These are phyloP conservation scores for Microbotryum saponariae DNA, from an alignment of 1,284 basidiomycete species.

Conservation along the genomic window DNA sequence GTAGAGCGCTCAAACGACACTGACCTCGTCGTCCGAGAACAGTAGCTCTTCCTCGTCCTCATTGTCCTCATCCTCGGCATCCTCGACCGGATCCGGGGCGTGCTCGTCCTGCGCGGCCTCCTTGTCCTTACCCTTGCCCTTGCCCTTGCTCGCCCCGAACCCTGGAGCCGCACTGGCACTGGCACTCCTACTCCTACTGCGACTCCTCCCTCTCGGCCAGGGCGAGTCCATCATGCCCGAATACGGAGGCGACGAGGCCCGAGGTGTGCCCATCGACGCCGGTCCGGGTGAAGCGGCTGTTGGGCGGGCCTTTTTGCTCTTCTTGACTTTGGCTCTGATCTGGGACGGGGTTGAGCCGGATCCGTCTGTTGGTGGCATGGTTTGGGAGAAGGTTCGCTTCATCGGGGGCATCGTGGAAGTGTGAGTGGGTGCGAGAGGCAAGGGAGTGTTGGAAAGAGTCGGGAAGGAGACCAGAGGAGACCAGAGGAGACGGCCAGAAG, in stretches of 20 bases:
- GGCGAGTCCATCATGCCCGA: neutral
- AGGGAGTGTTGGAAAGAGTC: neutral
- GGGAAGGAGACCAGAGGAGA: neutral
- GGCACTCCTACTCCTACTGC: constrained; percentile 13
- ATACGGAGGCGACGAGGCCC: constrained; percentile 5
- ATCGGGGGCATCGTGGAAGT: neutral
- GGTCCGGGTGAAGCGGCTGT: neutral
- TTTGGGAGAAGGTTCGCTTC: constrained; percentile 12
- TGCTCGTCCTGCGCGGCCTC: constrained; percentile 33
- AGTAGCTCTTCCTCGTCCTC: constrained; percentile 40
- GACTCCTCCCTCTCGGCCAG: neutral
- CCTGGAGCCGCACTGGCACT: constrained; percentile 12
- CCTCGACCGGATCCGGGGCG: constrained; percentile 36
- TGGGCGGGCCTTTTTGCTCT: constrained; percentile 3
- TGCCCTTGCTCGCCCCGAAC: constrained; percentile 34
- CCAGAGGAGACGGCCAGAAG: neutral
- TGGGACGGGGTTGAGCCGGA: neutral
- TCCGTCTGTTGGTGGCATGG: constrained; percentile 7
- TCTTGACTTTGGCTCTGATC: constrained; percentile 6
- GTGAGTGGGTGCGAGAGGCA: neutral
- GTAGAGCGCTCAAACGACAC: neutral
- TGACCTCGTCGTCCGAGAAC: constrained; percentile 36
- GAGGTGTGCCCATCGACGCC: neutral
- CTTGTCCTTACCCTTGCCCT: constrained; percentile 34
- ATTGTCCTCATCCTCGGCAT: constrained; percentile 38